Evolutionary conservation across 306 rosid species (phyloP).

Genomic region (Quercus engelmannii): DNA sequence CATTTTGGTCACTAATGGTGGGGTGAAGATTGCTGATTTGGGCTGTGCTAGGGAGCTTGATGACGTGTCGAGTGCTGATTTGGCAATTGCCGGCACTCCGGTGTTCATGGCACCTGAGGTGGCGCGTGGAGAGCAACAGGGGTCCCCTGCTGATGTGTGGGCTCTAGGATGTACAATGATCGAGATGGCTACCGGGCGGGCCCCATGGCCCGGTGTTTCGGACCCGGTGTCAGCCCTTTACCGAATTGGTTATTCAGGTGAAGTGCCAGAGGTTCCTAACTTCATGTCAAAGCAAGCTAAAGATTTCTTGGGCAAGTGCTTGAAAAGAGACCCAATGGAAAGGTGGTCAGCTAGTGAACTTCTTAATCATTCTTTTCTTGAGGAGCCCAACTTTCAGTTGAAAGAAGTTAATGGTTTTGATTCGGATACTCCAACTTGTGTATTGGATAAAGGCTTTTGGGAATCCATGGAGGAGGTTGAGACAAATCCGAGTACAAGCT

Average conservation of each 20-base stretch:
- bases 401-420: slow-evolving; percentile 8
- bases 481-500: slow-evolving; percentile 22
- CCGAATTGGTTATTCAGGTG: slow-evolving; percentile 54
- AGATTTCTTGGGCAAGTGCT: slow-evolving; percentile 73
- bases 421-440: slow-evolving; percentile 58
- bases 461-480: slow-evolving; percentile 28
- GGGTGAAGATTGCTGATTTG: slow-evolving; percentile 74
- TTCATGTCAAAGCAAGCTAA: slow-evolving; percentile 57
- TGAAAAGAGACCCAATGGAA: slow-evolving; percentile 48
- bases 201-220: slow-evolving; percentile 46
- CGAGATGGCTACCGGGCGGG: slow-evolving; percentile 76
- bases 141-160: slow-evolving; percentile 82
- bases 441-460: slow-evolving; percentile 56
- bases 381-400: neutral
- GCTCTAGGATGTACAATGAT: slow-evolving; percentile 77
- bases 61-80: neutral
- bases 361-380: slow-evolving; percentile 59
- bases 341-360: slow-evolving; percentile 74
- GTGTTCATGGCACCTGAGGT: slow-evolving; percentile 93
- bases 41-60: slow-evolving; percentile 59
- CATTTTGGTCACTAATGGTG: slow-evolving; percentile 50
- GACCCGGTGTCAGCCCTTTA: slow-evolving; percentile 63
- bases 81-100: slow-evolving; percentile 62
- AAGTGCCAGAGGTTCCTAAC: slow-evolving; percentile 57
- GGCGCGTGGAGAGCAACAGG: slow-evolving; percentile 86